Evolutionary conservation across 148 eudicot genomes (phyloP).

Genomic region (Cornus suecica): DNA sequence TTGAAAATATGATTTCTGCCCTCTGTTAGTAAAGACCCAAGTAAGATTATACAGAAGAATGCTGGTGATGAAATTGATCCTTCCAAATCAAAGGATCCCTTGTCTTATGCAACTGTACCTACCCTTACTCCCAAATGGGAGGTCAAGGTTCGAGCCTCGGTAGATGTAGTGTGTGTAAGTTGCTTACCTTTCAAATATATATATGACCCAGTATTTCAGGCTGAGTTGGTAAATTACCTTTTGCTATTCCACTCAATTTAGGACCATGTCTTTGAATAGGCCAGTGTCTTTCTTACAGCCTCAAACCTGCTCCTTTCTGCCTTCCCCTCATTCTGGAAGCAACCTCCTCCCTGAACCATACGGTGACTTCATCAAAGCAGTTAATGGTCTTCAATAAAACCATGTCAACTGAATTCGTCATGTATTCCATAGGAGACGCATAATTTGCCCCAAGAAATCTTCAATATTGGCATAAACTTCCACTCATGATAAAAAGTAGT

Average conservation of each 20-base stretch:
- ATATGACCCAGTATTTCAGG: background rate
- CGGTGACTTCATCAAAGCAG: background rate
- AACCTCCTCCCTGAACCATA: background rate
- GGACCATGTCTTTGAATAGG: background rate
- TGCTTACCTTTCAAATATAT: too few species aligned
- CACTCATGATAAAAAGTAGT: background rate
- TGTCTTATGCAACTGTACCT: background rate
- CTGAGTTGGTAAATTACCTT: background rate
- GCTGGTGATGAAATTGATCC: background rate
- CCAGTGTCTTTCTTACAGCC: background rate
- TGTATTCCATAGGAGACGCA: background rate
- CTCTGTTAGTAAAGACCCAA: background rate
- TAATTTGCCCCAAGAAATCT: background rate
- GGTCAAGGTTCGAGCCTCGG: too few species aligned
- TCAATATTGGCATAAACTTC: background rate
- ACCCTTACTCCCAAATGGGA: too few species aligned
- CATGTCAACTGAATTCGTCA: background rate
- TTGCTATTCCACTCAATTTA: background rate
- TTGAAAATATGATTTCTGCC: background rate
- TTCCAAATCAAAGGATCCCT: background rate
- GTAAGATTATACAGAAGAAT: background rate
- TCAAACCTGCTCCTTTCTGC: background rate
- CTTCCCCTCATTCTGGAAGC: background rate
- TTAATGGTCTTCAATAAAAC: background rate
- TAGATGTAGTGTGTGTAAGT: too few species aligned